Evolutionary conservation across 176 grass and related monocot genomes (phyloP).

Genomic region (Carex littledalei): DNA sequence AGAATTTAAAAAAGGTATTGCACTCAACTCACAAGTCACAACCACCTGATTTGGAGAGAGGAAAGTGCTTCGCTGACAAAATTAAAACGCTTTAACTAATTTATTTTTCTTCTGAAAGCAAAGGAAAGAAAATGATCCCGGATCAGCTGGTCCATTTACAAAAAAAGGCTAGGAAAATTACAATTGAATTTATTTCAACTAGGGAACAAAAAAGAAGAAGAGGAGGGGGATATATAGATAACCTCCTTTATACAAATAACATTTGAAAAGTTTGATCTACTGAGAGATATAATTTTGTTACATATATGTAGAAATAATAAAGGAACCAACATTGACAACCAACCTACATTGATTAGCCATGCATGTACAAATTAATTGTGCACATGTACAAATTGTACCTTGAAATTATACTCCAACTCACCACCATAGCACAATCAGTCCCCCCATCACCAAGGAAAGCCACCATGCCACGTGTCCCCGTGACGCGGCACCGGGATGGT

Average conservation of each 20-base stretch:
- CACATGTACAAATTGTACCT: not conserved
- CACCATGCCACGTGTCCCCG: not conserved
- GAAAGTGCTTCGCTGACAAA: not conserved
- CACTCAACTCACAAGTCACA: not conserved
- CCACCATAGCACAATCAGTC: slow-evolving; percentile 35
- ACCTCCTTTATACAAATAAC: slow-evolving; percentile 2
- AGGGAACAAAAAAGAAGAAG: too few species aligned
- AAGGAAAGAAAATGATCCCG: not conserved
- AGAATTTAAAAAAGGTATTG: not conserved
- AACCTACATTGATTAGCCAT: slow-evolving; percentile 12
- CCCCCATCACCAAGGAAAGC: not conserved
- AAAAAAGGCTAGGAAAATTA: not conserved
- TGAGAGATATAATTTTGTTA: slow-evolving; percentile 14
- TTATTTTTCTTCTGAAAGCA: not conserved
- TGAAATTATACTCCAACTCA: slow-evolving; percentile 7
- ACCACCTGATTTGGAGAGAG: not conserved
- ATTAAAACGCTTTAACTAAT: not conserved
- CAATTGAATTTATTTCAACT: slow-evolving; percentile 9
- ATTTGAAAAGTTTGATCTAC: not conserved
- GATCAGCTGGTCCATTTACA: not conserved
- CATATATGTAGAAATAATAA: slow-evolving; percentile 25
- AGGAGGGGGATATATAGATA: too few species aligned
- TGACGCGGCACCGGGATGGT: slow-evolving; percentile 32
- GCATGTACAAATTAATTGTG: not conserved
- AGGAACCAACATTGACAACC: slow-evolving; percentile 21